phyloP scores from a whole-genome alignment of 345 rosid genomes.

The Erysimum cheiranthoides region DNA sequence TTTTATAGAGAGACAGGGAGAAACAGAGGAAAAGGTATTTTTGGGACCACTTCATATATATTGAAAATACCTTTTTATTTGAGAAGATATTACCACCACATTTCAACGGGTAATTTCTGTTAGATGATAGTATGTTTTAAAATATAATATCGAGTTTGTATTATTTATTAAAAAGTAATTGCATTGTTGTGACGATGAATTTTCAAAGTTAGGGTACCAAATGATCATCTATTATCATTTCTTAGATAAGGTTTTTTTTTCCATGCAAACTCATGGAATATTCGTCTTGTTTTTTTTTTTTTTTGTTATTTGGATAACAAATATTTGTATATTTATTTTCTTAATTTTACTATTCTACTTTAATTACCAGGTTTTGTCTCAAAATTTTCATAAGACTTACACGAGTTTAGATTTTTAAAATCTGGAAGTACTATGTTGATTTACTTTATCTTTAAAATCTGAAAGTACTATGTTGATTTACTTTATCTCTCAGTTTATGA shows the following conservation, averaged over 20 bases:
- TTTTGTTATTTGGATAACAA: too few relatives aligned
- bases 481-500: too few relatives aligned
- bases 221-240: neutral
- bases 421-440: too few relatives aligned
- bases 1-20: conserved; percentile 15
- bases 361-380: too few relatives aligned
- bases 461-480: too few relatives aligned
- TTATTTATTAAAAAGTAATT: neutral
- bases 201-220: neutral
- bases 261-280: neutral
- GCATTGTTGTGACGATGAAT: neutral
- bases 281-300: neutral
- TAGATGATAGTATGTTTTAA: neutral
- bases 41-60: conserved; percentile 27
- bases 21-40: conserved; percentile 21
- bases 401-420: too few relatives aligned
- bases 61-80: neutral
- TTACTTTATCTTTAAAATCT: too few relatives aligned
- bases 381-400: too few relatives aligned
- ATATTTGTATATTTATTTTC: too few relatives aligned
- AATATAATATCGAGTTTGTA: neutral
- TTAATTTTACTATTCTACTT: too few relatives aligned
- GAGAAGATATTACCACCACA: neutral
- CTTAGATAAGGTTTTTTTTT: neutral
- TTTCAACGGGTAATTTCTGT: neutral